Conservation (phyloP, 768 basidiomycete species). For the Podaxis carcinomalis region DNA sequence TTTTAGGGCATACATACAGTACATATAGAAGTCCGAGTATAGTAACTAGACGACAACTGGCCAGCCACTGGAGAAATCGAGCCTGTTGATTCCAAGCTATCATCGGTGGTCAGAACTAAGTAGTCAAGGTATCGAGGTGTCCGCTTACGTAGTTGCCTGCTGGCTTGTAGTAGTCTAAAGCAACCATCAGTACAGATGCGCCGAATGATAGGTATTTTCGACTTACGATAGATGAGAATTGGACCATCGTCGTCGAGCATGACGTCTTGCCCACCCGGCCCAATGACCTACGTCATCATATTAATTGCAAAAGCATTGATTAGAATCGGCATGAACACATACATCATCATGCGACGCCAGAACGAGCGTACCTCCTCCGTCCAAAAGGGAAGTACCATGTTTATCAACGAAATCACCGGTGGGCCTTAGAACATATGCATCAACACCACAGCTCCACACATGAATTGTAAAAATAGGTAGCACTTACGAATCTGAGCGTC, state of each 20-base stretch:
- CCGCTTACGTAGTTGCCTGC: slow-evolving; percentile 35
- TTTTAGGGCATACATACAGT: not conserved
- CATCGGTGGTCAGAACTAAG: not conserved
- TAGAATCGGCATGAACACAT: slow-evolving; percentile 9
- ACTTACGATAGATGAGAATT: slow-evolving; percentile 48
- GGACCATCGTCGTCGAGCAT: slow-evolving; percentile 39
- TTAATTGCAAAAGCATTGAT: not conserved
- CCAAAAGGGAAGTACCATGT: slow-evolving; percentile 36
- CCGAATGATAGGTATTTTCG: not conserved
- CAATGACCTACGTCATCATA: slow-evolving; percentile 31
- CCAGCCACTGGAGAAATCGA: slow-evolving; percentile 48
- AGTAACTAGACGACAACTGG: slow-evolving; percentile 25
- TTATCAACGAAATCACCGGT: slow-evolving; percentile 44
- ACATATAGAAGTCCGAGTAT: not conserved
- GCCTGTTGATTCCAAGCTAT: slow-evolving; percentile 41
- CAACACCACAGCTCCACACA: not conserved
- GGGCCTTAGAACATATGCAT: slow-evolving; percentile 22
- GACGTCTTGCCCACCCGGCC: slow-evolving; percentile 54
- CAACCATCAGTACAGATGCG: not conserved
- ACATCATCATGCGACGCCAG: slow-evolving; percentile 40
- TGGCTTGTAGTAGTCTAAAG: slow-evolving; percentile 46
- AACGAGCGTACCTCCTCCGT: slow-evolving; percentile 51
- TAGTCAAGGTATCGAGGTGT: not conserved
- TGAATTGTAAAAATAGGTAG: not conserved
- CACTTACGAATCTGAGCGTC: slow-evolving; percentile 39